Evolutionary conservation across 2,329 filamentous ascomycete genomes (phyloP).

Genomic region (Aureobasidium melanogenum): DNA sequence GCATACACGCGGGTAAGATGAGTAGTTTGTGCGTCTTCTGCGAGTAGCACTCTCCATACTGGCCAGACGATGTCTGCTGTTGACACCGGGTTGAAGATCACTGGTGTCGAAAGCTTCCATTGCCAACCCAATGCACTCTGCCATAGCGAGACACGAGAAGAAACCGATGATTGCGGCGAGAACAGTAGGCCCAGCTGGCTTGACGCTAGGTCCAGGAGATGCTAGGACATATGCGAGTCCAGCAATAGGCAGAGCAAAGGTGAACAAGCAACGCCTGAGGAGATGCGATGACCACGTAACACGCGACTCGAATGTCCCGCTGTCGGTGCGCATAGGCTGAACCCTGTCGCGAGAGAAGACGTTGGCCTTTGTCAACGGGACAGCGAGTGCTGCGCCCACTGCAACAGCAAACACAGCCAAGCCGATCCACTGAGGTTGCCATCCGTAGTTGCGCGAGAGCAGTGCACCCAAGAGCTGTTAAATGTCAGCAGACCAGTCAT

Average conservation of each 20-base stretch:
- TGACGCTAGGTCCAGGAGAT: slow-evolving; percentile 53
- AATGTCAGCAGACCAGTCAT: not conserved
- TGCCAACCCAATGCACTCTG: slow-evolving; percentile 66
- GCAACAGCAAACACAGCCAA: slow-evolving; percentile 57
- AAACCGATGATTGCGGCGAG: slow-evolving; percentile 61
- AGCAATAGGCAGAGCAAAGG: slow-evolving; percentile 55
- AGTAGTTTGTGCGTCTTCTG: slow-evolving; percentile 58
- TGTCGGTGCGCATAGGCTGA: slow-evolving; percentile 51
- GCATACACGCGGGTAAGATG: slow-evolving; percentile 63
- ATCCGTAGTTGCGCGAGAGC: slow-evolving; percentile 58
- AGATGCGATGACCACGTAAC: slow-evolving; percentile 65
- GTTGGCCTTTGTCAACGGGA: slow-evolving; percentile 66
- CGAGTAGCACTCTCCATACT: slow-evolving; percentile 35
- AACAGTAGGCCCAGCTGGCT: slow-evolving; percentile 54
- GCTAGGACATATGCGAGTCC: slow-evolving; percentile 60
- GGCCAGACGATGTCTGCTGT: slow-evolving; percentile 38
- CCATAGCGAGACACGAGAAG: slow-evolving; percentile 61
- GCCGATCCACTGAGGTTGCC: slow-evolving; percentile 57
- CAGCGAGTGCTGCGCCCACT: slow-evolving; percentile 58
- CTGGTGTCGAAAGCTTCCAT: slow-evolving; percentile 80
- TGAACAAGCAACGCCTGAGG: slow-evolving; percentile 59
- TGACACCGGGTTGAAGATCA: slow-evolving; percentile 65
- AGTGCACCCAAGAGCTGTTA: slow-evolving; percentile 56
- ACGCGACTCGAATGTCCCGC: slow-evolving; percentile 56
- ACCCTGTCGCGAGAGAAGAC: slow-evolving; percentile 57